phyloP scores from a whole-genome alignment of 495 filamentous ascomycete species.

The Hypoxylon fragiforme region DNA sequence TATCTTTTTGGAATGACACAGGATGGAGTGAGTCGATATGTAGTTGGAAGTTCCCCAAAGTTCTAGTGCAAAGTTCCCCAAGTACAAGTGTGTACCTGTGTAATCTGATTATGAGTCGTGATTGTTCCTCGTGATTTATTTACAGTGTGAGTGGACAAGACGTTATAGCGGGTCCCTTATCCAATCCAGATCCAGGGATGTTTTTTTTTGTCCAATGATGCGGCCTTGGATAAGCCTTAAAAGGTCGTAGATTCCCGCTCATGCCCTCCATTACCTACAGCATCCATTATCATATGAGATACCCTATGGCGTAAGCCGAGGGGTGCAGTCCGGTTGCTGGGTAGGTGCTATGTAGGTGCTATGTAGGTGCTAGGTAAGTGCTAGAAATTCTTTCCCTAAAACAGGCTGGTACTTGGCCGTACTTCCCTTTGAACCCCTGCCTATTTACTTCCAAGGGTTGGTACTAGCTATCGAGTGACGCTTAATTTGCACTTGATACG shows the following conservation, averaged over 20 bases:
- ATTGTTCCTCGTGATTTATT: constrained; percentile 35
- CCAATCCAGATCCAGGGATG: too few species aligned
- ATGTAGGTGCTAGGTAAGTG: too few species aligned
- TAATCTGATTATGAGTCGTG: constrained; percentile 21
- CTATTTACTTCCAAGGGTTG: too few species aligned
- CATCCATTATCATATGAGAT: too few species aligned
- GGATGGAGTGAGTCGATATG: constrained; percentile 4
- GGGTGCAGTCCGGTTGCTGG: not conserved
- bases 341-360: too few species aligned
- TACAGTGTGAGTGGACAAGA: constrained; percentile 33
- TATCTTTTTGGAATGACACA: too few species aligned
- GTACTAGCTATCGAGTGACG: not conserved
- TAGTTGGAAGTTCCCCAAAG: not conserved
- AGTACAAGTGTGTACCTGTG: too few species aligned
- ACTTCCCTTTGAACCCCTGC: too few species aligned
- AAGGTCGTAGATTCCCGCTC: not conserved
- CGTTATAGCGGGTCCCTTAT: constrained; percentile 18
- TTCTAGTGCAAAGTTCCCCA: not conserved
- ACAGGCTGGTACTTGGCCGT: not conserved
- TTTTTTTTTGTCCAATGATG: too few species aligned
- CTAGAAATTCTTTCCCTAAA: constrained; percentile 24
- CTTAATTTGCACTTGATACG: constrained; percentile 3
- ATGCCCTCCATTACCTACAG: not conserved
- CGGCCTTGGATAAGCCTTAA: not conserved
- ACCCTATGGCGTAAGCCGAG: constrained; percentile 17